These are phyloP conservation scores for Yarrowia hollandica DNA, from an alignment of 805 yeast genomes.

Conservation along the genomic window DNA sequence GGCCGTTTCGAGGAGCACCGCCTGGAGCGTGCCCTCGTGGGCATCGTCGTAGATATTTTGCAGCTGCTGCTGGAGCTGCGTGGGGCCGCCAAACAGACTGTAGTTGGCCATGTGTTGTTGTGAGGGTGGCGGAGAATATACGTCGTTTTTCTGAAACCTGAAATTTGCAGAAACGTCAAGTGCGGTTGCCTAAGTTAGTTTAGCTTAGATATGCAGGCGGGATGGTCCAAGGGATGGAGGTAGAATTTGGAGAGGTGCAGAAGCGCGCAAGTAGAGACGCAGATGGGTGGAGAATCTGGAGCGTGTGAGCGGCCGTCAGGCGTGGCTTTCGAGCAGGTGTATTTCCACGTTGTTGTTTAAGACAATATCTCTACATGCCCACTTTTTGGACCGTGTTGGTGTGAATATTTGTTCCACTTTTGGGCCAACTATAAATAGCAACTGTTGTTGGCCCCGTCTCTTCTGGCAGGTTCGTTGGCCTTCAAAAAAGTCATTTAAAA, in stretches of 20 bases:
- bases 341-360: too few species aligned
- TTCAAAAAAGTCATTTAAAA: neutral
- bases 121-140: neutral
- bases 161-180: slow-evolving; percentile 20
- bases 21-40: slow-evolving; percentile 45
- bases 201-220: slow-evolving; percentile 24
- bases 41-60: slow-evolving; percentile 46
- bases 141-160: neutral
- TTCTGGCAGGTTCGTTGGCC: neutral
- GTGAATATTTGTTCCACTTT: neutral
- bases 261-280: slow-evolving; percentile 7
- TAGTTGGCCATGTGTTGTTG: slow-evolving; percentile 24
- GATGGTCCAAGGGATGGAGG: slow-evolving; percentile 27
- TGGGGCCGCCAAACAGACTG: slow-evolving; percentile 28
- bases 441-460: too few species aligned
- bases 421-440: slow-evolving; percentile 5
- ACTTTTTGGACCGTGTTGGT: neutral
- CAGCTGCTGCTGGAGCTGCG: slow-evolving; percentile 34
- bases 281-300: too few species aligned
- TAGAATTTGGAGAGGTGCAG: slow-evolving; percentile 4
- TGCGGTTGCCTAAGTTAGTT: slow-evolving; percentile 21
- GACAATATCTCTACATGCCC: too few species aligned
- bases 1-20: slow-evolving; percentile 44
- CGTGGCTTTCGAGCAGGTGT: too few species aligned
- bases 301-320: too few species aligned